Percentiles rank a stretch among this genome's conserved stretches.
These are phyloP conservation scores for Conringia planisiliqua DNA, from an alignment of 345 rosid genomes.

Conservation along the genomic window DNA sequence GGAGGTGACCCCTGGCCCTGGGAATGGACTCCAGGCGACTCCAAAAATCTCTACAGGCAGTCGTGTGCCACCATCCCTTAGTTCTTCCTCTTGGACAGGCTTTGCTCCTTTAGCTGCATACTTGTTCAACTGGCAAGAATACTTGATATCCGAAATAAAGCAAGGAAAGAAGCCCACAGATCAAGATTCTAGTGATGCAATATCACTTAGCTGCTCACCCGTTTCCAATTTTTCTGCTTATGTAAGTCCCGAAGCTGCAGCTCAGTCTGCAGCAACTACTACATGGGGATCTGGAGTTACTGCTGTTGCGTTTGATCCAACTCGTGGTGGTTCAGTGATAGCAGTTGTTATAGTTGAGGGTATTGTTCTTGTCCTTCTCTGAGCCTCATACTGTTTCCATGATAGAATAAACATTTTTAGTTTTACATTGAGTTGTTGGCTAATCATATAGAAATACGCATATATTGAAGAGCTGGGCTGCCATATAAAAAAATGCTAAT, in stretches of 20 bases:
- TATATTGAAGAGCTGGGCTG: not conserved
- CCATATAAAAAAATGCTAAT: not conserved
- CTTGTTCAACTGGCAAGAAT: slow-evolving; percentile 97
- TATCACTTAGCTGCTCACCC: slow-evolving; percentile 90
- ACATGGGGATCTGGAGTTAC: slow-evolving; percentile 99
- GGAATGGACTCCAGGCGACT: slow-evolving; percentile 80
- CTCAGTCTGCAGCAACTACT: slow-evolving; percentile 95
- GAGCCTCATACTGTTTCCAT: slow-evolving; percentile 19
- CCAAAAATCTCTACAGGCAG: slow-evolving; percentile 58
- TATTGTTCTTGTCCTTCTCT: slow-evolving; percentile 35
- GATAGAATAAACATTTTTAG: not conserved
- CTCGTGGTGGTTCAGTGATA: slow-evolving; percentile 95
- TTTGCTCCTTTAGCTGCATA: slow-evolving; percentile 97
- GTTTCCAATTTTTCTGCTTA: slow-evolving; percentile 99
- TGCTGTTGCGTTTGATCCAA: slow-evolving; percentile 99
- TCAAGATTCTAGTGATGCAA: slow-evolving; percentile 60
- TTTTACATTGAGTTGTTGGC: not conserved
- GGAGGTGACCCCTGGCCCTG: slow-evolving; percentile 99
- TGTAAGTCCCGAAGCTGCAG: slow-evolving; percentile 98
- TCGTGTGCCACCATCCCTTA: slow-evolving; percentile 82
- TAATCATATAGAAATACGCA: not conserved
- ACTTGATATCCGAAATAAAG: slow-evolving; percentile 70
- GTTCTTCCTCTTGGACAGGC: slow-evolving; percentile 92
- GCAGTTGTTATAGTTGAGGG: slow-evolving; percentile 99
- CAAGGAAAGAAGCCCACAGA: slow-evolving; percentile 65